phyloP scores from a whole-genome alignment of 2,329 filamentous ascomycete genomes.

The Alternaria sp. region DNA sequence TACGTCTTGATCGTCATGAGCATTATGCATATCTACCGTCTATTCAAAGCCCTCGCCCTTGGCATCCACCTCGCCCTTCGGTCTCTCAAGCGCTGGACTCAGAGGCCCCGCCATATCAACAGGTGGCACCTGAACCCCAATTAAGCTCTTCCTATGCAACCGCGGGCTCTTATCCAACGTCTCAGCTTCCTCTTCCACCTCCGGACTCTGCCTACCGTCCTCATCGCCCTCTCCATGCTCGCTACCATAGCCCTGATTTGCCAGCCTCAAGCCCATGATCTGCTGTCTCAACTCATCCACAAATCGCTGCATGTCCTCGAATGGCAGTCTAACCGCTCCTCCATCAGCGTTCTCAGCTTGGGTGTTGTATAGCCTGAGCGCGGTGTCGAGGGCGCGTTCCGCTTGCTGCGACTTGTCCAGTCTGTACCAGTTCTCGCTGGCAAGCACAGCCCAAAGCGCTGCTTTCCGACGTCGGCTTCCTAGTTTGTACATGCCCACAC shows the following conservation, averaged over 20 bases:
- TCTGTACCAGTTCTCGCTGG: conserved; percentile 82
- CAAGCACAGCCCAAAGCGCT: conserved; percentile 85
- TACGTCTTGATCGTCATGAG: not conserved
- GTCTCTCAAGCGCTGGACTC: conserved; percentile 39
- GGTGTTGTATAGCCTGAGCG: conserved; percentile 60
- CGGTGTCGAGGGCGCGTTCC: conserved; percentile 76
- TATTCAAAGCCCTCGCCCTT: conserved; percentile 43
- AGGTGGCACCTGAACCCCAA: conserved; percentile 38
- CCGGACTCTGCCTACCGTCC: conserved; percentile 19
- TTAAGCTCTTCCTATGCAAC: conserved; percentile 53
- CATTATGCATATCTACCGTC: conserved; percentile 6
- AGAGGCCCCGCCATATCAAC: conserved; percentile 35
- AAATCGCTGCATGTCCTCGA: conserved; percentile 64
- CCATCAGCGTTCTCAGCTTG: conserved; percentile 32
- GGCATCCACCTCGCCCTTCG: conserved; percentile 27
- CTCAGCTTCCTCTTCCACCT: conserved; percentile 48
- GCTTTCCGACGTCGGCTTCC: conserved; percentile 82
- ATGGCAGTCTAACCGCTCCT: conserved; percentile 46
- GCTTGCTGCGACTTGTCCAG: conserved; percentile 80
- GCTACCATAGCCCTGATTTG: conserved; percentile 52
- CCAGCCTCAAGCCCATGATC: conserved; percentile 53
- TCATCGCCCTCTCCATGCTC: conserved; percentile 26
- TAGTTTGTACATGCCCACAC: conserved; percentile 69
- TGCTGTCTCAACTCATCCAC: conserved; percentile 72
- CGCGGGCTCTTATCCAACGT: conserved; percentile 43